These are phyloP conservation scores for Fennellomyces sp. DNA, from an alignment of 371 early-diverging fungal genomes.

Conservation along the genomic window DNA sequence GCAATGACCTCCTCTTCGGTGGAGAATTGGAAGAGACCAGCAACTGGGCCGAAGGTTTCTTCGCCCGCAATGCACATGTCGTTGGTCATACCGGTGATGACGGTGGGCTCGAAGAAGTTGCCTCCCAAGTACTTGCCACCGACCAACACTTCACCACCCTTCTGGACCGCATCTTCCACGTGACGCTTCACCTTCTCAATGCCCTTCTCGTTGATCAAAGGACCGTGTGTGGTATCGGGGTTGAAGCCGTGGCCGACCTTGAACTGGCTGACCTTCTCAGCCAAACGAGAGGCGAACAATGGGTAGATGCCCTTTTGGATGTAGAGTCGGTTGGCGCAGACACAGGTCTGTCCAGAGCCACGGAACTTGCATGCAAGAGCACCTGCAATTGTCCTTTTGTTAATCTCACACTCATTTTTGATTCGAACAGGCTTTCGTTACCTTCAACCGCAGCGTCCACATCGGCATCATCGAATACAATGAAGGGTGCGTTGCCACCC, in stretches of 20 bases:
- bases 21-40: constrained; percentile 67
- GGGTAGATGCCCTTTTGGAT: constrained; percentile 80
- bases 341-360: constrained; percentile 87
- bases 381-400: constrained; percentile 16
- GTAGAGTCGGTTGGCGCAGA: constrained; percentile 86
- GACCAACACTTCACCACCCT: constrained; percentile 66
- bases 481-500: constrained; percentile 90
- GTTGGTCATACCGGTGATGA: constrained; percentile 62
- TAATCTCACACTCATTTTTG: constrained; percentile 30
- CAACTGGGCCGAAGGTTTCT: constrained; percentile 86
- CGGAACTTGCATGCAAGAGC: constrained; percentile 81
- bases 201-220: constrained; percentile 74
- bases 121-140: constrained; percentile 64
- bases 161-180: constrained; percentile 70
- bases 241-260: constrained; percentile 80
- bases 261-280: constrained; percentile 61
- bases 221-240: constrained; percentile 69
- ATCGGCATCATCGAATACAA: constrained; percentile 88
- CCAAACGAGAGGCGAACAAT: constrained; percentile 61
- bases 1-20: constrained; percentile 75
- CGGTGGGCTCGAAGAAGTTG: constrained; percentile 76
- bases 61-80: constrained; percentile 66
- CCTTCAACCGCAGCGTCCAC: constrained; percentile 65
- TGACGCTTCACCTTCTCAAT: constrained; percentile 71
- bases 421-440: constrained; percentile 5